A percentile compares a stretch with the other conserved stretches of the same genome.
Evolutionary conservation across 2,329 filamentous ascomycete species (phyloP).

Genomic region (Epicoccum sorghinum): DNA sequence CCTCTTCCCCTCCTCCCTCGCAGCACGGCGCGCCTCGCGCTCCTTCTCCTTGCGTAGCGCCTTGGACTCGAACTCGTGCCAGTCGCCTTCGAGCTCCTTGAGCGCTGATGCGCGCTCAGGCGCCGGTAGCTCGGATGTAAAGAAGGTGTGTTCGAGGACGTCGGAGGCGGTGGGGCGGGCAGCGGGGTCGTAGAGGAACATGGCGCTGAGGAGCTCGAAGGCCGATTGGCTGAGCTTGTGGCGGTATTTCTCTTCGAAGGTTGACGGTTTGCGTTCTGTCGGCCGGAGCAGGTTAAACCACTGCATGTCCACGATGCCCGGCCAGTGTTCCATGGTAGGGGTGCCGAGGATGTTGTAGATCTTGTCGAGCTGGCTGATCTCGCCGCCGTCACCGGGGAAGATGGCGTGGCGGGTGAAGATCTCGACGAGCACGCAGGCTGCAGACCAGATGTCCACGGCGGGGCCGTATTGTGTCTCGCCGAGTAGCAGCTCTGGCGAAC

Average conservation of each 20-base stretch:
- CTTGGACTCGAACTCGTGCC: constrained; percentile 99
- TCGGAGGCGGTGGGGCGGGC: constrained; percentile 83
- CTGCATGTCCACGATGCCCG: constrained; percentile 87
- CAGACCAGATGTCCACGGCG: constrained; percentile 96
- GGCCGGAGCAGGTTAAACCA: constrained; percentile 95
- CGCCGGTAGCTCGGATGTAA: constrained; percentile 78
- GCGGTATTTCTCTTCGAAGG: constrained; percentile 83
- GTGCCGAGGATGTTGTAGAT: constrained; percentile 94
- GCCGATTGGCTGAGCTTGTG: too few species aligned
- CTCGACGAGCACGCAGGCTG: constrained; percentile 93
- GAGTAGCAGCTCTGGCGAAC: constrained; percentile 89
- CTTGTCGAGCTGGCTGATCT: constrained; percentile 94
- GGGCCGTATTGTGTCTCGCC: constrained; percentile 96
- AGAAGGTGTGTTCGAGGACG: constrained; percentile 87
- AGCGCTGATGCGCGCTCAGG: constrained; percentile 83
- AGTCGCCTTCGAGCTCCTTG: constrained; percentile 83
- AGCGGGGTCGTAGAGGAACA: constrained; percentile 88
- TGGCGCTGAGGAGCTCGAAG: constrained; percentile 71
- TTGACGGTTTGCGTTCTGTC: constrained; percentile 70
- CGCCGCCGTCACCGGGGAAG: constrained; percentile 94
- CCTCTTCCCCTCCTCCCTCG: constrained; percentile 39
- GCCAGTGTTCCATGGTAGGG: constrained; percentile 84
- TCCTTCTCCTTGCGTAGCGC: constrained; percentile 90
- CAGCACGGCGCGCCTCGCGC: constrained; percentile 58
- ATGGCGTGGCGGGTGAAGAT: constrained; percentile 94